phyloP scores from a whole-genome alignment of 2,329 filamentous ascomycete species.

The Colletotrichum australisinense region DNA sequence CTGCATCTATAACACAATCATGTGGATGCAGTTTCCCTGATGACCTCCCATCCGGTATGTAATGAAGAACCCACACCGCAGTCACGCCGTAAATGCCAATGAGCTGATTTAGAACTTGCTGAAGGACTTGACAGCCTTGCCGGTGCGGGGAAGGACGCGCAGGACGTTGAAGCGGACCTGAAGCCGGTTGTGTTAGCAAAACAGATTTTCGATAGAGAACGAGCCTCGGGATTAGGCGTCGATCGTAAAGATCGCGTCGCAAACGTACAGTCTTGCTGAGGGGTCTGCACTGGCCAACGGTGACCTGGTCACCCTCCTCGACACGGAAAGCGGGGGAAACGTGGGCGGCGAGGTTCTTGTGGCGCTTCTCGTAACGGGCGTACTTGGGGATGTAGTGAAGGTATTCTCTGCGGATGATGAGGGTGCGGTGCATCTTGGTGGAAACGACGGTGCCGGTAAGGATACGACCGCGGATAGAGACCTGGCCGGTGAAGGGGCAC shows the following conservation, averaged over 20 bases:
- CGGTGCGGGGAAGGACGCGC: slow-evolving; percentile 95
- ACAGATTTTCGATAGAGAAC: neutral
- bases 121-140: slow-evolving; percentile 98
- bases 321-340: slow-evolving; percentile 99
- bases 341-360: slow-evolving; percentile 99
- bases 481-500: slow-evolving; percentile 99
- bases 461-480: slow-evolving; percentile 99
- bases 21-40: slow-evolving; percentile 41
- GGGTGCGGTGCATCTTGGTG: slow-evolving; percentile 99
- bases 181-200: slow-evolving; percentile 28
- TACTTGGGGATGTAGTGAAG: slow-evolving; percentile 99
- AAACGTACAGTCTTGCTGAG: slow-evolving; percentile 97
- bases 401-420: slow-evolving; percentile 99
- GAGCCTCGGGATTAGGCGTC: neutral
- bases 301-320: slow-evolving; percentile 99
- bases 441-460: slow-evolving; percentile 98
- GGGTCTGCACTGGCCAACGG: slow-evolving; percentile 99
- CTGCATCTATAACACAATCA: slow-evolving; percentile 59
- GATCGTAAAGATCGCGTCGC: neutral
- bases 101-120: slow-evolving; percentile 88
- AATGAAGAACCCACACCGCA: slow-evolving; percentile 55
- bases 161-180: slow-evolving; percentile 99
- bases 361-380: slow-evolving; percentile 99
- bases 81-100: slow-evolving; percentile 67
- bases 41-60: slow-evolving; percentile 40